Evolutionary conservation across 805 yeast genomes (phyloP), one percentile per base, ranked within the genome.

Genomic region (Isabelozyma heimii): DNA sequence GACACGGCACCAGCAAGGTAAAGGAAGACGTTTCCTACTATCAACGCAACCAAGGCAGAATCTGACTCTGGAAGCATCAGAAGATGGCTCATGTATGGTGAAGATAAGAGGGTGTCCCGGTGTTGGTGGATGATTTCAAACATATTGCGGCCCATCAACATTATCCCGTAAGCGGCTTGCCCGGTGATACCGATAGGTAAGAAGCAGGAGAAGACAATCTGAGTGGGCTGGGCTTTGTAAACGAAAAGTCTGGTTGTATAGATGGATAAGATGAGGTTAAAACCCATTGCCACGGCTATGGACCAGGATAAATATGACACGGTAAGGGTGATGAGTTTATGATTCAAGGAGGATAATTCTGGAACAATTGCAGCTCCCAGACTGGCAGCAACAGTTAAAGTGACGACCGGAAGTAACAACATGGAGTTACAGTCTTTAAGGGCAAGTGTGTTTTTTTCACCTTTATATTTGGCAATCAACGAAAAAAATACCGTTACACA

Each of bases 111-210:
- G 27, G 15, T 41, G 35, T 42, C 44, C 8, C 24, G 16, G 44
- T 54, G 50, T 5, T 53, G 54, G 47, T 51, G 37, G 24, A 65
- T 44, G 14, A 69, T 40, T 37, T 57, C 14, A 57, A 59, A 49
- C 43, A 62, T 58, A 57, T 81, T 78, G 26, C 66, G 57, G 7
- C 89, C 85, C 52, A 83, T 69, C 44, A 80, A 64, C 52, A 84
- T 65, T 12, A 87, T 75, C 2, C 87, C 88, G 12, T 74, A 88
- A 1, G 89, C 79, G 1, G 94, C 96, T 66, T 91, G 97, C 15
- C 97, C 97, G 60, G 87, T 64, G 40, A 91, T 84, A 7, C 97
- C 97, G 42, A 90, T 71, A 1, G 95, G 91, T 46, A 89, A 76
- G 60, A 90, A 89, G 43, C 82, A 68, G n/a, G 91, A 77, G 60